Conservation (phyloP, 768 basidiomycete species). For the Boletus rex-veris region DNA sequence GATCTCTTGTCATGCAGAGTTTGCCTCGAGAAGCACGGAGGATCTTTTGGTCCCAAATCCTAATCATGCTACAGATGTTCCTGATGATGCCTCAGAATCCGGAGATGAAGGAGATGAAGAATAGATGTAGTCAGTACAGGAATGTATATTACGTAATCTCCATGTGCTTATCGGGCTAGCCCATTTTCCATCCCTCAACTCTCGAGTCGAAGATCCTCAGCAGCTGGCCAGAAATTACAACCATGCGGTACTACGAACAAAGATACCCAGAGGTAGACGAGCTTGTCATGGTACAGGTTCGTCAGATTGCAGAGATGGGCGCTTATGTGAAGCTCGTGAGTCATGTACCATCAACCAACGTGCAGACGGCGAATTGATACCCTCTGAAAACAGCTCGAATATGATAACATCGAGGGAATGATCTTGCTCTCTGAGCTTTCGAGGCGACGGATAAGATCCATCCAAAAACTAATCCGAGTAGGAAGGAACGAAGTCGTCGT, state of each 20-base stretch:
- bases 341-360: slow-evolving; percentile 2
- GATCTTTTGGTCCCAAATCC: slow-evolving; percentile 71
- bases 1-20: slow-evolving; percentile 3
- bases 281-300: slow-evolving; percentile 99
- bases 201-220: background rate
- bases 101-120: slow-evolving; percentile 17
- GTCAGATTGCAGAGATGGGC: slow-evolving; percentile 99
- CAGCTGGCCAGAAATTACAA: background rate
- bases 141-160: slow-evolving; percentile 6
- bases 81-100: slow-evolving; percentile 17
- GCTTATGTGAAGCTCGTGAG: slow-evolving; percentile 96
- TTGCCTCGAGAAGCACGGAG: slow-evolving; percentile 38
- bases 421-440: slow-evolving; percentile 98
- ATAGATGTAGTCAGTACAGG: background rate
- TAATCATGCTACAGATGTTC: slow-evolving; percentile 42
- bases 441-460: slow-evolving; percentile 90
- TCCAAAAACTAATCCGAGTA: slow-evolving; percentile 96
- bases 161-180: background rate
- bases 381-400: slow-evolving; percentile 71
- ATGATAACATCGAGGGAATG: slow-evolving; percentile 99
- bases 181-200: background rate
- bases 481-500: slow-evolving; percentile 99
- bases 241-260: slow-evolving; percentile 91
- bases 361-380: background rate
- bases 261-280: slow-evolving; percentile 96